Evolutionary conservation across 1,139 yeast species (phyloP), one percentile per base, ranked within the genome.

Genomic region (Martiniozyma asiatica): DNA sequence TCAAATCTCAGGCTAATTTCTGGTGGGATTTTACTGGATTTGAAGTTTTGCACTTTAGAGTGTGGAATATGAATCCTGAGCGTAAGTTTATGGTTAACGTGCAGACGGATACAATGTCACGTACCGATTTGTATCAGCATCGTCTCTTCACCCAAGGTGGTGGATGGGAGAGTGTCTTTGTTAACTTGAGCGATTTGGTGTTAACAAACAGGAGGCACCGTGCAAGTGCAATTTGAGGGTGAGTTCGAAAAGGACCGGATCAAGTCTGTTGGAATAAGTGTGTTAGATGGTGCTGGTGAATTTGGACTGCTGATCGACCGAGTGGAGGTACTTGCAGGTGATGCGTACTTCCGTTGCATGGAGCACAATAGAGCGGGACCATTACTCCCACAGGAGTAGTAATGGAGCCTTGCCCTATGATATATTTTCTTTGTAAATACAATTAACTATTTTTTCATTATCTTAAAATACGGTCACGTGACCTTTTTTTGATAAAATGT

Each of bases 121-220:
- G 75, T 6, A 78, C 92, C 2, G 94, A 82, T 52, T 60, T 82
- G 39, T 82, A 73, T 51, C 94, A 82, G 53, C 94, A 82, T 53
- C 58, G 94, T 25, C 61, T 82, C 40, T 82, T 80, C 45, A 60
- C 81, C 37, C 70, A 33, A 22, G 6, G 8, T 12, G 5, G 73
- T 5, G 20, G 29, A 18, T 82, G 94, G 94, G 93, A 82, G 48
- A 77, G 84, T 1, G 84, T 81, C 21, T 70, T 75, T 22, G 73
- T 81, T 23, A 85, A 92, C 29, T 59, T 82, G 34, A 65, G 73
- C 41, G 87, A 78, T 47, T 80, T 82, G 53, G 87, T 81, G 34
- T 63, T 81, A 56, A 82, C 94, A 20, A 80, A 79, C 48, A 74
- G 43, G 82, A 68, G 94, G 94, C 8, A 71, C 69, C 19, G 74